These are phyloP conservation scores for Umbelopsis sp. DNA, from an alignment of 371 early-diverging fungal genomes.

Conservation along the genomic window DNA sequence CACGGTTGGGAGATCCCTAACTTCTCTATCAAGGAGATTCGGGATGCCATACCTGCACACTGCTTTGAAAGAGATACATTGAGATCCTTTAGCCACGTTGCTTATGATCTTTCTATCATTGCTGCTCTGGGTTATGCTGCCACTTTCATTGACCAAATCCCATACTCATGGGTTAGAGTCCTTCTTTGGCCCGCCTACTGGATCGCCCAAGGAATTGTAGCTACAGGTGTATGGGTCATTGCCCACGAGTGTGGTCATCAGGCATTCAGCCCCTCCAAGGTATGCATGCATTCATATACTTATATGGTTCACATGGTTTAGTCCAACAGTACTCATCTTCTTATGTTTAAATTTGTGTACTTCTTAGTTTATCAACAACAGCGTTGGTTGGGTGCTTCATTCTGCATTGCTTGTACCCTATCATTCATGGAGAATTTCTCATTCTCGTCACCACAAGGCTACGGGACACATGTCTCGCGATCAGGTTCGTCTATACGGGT, in stretches of 20 bases:
- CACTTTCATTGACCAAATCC: slow-evolving; percentile 64
- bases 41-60: slow-evolving; percentile 84
- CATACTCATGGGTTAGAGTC: slow-evolving; percentile 47
- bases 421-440: slow-evolving; percentile 75
- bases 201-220: slow-evolving; percentile 78
- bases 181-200: slow-evolving; percentile 80
- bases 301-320: neutral
- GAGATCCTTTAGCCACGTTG: slow-evolving; percentile 70
- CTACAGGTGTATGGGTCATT: slow-evolving; percentile 88
- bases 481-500: slow-evolving; percentile 43
- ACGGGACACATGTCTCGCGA: slow-evolving; percentile 84
- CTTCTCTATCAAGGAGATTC: slow-evolving; percentile 86
- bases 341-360: neutral
- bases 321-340: slow-evolving; percentile 8
- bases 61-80: slow-evolving; percentile 82
- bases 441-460: slow-evolving; percentile 85
- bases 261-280: slow-evolving; percentile 76
- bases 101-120: slow-evolving; percentile 68
- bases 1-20: slow-evolving; percentile 65
- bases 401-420: slow-evolving; percentile 84
- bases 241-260: slow-evolving; percentile 91
- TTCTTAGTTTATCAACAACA: slow-evolving; percentile 65
- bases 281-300: neutral
- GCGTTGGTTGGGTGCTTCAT: slow-evolving; percentile 85
- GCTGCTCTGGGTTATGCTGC: slow-evolving; percentile 68